Conservation (phyloP, 345 rosid genomes). For the Reutealis trisperma region DNA sequence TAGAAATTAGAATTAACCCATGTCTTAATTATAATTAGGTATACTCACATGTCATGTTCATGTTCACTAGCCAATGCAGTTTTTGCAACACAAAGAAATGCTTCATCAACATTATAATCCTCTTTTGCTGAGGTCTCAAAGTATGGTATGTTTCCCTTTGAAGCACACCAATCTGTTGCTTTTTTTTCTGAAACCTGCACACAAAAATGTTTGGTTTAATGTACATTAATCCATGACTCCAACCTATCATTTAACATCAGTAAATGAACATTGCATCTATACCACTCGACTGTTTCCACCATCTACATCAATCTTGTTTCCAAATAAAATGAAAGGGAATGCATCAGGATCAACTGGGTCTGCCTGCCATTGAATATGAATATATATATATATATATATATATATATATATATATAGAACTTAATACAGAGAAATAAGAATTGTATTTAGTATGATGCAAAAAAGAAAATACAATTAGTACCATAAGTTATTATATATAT, state of each 20-base stretch:
- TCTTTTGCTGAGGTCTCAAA: slow-evolving; percentile 88
- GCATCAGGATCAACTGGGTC: slow-evolving; percentile 55
- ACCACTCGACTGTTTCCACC: slow-evolving; percentile 77
- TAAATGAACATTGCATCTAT: neutral
- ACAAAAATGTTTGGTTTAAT: neutral
- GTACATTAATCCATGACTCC: neutral
- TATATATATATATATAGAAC: too few relatives aligned
- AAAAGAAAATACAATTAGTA: too few relatives aligned
- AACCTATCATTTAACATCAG: neutral
- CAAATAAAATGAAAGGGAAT: slow-evolving; percentile 71
- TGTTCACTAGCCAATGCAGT: slow-evolving; percentile 56
- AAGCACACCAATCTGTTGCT: slow-evolving; percentile 77
- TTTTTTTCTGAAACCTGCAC: slow-evolving; percentile 66
- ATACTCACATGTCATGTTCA: slow-evolving; percentile 54
- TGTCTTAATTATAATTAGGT: too few relatives aligned
- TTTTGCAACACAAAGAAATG: slow-evolving; percentile 65
- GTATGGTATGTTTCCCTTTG: slow-evolving; percentile 63
- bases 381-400: too few relatives aligned
- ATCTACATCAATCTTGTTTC: slow-evolving; percentile 75
- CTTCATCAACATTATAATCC: slow-evolving; percentile 68
- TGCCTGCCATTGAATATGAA: slow-evolving; percentile 43
- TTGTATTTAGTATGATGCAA: too few relatives aligned
- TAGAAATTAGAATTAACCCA: neutral
- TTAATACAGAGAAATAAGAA: neutral
- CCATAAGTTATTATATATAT: too few relatives aligned